These are phyloP conservation scores for Aphanomyces cochlioides DNA, from an alignment of 352 stramenopile species.

Conservation along the genomic window DNA sequence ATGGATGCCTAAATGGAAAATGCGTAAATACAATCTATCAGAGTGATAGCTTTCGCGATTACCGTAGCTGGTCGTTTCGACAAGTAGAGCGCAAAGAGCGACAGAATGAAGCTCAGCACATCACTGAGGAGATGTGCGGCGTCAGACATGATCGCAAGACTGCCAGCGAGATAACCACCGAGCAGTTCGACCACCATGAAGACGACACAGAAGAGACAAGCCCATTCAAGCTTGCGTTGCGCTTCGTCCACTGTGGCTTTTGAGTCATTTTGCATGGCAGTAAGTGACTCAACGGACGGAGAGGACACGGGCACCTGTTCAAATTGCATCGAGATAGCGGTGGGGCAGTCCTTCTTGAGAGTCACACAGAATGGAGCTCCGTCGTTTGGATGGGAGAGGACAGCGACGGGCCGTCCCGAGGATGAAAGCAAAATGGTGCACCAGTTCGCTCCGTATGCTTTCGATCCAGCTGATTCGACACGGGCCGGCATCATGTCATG, in stretches of 20 bases:
- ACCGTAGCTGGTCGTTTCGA: slow-evolving; percentile 50
- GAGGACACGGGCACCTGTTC: slow-evolving; percentile 22
- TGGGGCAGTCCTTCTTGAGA: background rate
- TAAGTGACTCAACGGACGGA: background rate
- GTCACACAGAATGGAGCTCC: background rate
- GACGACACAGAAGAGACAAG: slow-evolving; percentile 75
- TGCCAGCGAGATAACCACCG: slow-evolving; percentile 91
- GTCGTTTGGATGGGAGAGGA: too few relatives aligned
- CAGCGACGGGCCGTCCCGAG: too few relatives aligned
- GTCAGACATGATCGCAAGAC: slow-evolving; percentile 94
- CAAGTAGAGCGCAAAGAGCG: slow-evolving; percentile 78
- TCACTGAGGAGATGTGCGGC: slow-evolving; percentile 77
- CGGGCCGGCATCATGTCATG: background rate
- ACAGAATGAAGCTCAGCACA: slow-evolving; percentile 74
- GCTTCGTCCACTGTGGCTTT: background rate
- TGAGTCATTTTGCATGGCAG: background rate
- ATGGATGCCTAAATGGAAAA: slow-evolving; percentile 35
- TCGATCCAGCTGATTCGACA: background rate
- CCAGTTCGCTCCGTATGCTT: background rate
- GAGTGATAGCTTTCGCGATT: slow-evolving; percentile 34
- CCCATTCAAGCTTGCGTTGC: slow-evolving; percentile 60
- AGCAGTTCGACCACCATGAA: slow-evolving; percentile 97
- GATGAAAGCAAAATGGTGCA: background rate
- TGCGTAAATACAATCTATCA: background rate
- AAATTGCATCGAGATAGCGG: slow-evolving; percentile 7